phyloP scores from a whole-genome alignment of 805 yeast species.

The Wickerhamiella sorbophila region DNA sequence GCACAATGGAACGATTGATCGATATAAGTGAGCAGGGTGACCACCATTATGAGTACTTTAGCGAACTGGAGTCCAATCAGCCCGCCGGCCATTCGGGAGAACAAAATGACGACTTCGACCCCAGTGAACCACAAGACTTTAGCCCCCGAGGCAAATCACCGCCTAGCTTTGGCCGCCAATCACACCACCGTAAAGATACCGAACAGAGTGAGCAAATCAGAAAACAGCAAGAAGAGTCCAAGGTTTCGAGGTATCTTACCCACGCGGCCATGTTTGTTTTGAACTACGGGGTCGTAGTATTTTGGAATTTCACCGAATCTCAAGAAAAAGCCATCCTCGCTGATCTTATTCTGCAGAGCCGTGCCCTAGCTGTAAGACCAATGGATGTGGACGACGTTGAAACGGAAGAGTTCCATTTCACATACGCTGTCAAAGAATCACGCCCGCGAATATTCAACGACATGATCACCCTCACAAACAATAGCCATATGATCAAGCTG shows the following conservation, averaged over 20 bases:
- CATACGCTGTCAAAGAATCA: slow-evolving; percentile 34
- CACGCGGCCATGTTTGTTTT: slow-evolving; percentile 74
- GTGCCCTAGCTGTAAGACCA: slow-evolving; percentile 50
- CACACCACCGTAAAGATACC: background rate
- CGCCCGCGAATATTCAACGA: slow-evolving; percentile 60
- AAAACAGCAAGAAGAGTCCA: slow-evolving; percentile 3
- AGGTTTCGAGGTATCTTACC: slow-evolving; percentile 32
- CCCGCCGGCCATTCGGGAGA: slow-evolving; percentile 31
- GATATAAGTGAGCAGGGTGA: slow-evolving; percentile 74
- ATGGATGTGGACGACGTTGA: slow-evolving; percentile 76
- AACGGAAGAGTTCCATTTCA: slow-evolving; percentile 74
- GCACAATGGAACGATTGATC: slow-evolving; percentile 59
- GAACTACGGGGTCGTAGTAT: slow-evolving; percentile 90
- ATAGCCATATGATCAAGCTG: slow-evolving; percentile 82
- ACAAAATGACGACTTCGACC: slow-evolving; percentile 47
- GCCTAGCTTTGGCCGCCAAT: background rate
- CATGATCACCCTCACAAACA: slow-evolving; percentile 78
- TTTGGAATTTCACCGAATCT: slow-evolving; percentile 88
- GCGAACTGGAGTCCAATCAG: slow-evolving; percentile 45
- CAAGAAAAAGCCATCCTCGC: slow-evolving; percentile 92
- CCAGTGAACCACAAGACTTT: slow-evolving; percentile 85
- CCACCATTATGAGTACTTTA: slow-evolving; percentile 81
- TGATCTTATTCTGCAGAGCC: slow-evolving; percentile 59
- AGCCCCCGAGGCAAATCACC: slow-evolving; percentile 27
- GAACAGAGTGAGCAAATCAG: background rate